These are phyloP conservation scores for Zizania palustris DNA, from an alignment of 202 grass and related monocot species.

Conservation along the genomic window DNA sequence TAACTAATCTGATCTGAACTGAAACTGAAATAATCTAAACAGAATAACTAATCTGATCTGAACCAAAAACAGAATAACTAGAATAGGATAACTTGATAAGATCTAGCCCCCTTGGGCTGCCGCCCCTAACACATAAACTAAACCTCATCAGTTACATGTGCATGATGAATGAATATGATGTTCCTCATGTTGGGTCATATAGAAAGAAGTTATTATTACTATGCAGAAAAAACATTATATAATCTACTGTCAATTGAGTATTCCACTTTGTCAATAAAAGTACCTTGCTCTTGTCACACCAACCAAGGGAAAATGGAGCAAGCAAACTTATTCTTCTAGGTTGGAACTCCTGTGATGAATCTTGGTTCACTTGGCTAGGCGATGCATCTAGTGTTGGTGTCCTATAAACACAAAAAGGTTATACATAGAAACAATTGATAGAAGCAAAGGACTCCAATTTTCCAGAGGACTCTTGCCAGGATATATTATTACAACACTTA, in stretches of 20 bases:
- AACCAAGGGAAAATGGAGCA: slow-evolving; percentile 73
- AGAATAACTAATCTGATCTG: no score
- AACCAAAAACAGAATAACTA: no score
- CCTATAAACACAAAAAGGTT: slow-evolving; percentile 46
- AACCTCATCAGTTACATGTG: no score
- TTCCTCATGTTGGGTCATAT: neutral
- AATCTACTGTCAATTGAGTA: neutral
- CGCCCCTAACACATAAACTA: no score
- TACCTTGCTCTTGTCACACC: slow-evolving; percentile 98
- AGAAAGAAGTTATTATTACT: slow-evolving; percentile 23
- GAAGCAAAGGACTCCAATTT: slow-evolving; percentile 25
- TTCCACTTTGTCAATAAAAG: slow-evolving; percentile 11
- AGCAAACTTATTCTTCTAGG: slow-evolving; percentile 92
- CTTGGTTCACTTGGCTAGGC: slow-evolving; percentile 54
- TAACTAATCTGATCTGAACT: no score
- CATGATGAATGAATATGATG: no score
- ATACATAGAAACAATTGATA: neutral
- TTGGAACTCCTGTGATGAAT: slow-evolving; percentile 72
- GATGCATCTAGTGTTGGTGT: slow-evolving; percentile 61
- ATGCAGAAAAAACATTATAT: neutral
- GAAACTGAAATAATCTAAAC: no score
- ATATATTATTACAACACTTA: neutral
- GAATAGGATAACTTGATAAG: no score
- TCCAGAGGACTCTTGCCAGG: neutral
- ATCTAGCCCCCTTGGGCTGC: no score